These are phyloP conservation scores for Hordeum pubiflorum DNA, from an alignment of 202 grass and related monocot species.

Conservation along the genomic window DNA sequence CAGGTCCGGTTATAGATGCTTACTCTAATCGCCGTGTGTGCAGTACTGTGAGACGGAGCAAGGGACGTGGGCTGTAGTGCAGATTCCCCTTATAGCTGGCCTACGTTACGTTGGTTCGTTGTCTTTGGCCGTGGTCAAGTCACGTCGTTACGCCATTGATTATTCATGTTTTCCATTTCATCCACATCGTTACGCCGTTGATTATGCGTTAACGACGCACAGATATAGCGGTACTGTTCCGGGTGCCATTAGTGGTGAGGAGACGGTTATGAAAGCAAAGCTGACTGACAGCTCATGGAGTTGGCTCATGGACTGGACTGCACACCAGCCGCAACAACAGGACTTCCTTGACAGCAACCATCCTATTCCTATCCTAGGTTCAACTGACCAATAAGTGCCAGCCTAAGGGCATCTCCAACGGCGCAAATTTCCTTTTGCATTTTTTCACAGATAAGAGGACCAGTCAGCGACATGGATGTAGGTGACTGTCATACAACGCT, in stretches of 20 bases:
- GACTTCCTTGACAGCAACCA: not conserved
- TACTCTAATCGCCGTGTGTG: too few species aligned
- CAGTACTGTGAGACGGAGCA: too few species aligned
- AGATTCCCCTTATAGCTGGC: not conserved
- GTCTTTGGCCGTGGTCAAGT: not conserved
- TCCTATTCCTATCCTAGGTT: not conserved
- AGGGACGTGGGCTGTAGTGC: not conserved
- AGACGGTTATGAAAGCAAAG: not conserved
- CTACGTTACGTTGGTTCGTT: too few species aligned
- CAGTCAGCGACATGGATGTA: too few species aligned
- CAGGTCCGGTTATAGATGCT: too few species aligned
- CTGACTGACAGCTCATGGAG: conserved; percentile 20
- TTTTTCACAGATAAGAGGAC: too few species aligned
- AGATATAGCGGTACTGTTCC: not conserved
- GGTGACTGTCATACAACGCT: too few species aligned
- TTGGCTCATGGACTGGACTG: conserved; percentile 7
- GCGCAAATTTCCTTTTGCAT: too few species aligned
- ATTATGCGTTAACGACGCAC: not conserved
- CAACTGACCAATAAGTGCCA: not conserved
- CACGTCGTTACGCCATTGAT: not conserved
- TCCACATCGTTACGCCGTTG: not conserved
- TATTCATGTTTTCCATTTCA: too few species aligned
- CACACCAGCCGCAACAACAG: not conserved
- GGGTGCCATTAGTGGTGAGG: not conserved
- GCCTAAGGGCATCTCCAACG: too few species aligned